Base-by-base conservation (phyloP, 495 filamentous ascomycete species). In the Aspergillus hancockii region DNA sequence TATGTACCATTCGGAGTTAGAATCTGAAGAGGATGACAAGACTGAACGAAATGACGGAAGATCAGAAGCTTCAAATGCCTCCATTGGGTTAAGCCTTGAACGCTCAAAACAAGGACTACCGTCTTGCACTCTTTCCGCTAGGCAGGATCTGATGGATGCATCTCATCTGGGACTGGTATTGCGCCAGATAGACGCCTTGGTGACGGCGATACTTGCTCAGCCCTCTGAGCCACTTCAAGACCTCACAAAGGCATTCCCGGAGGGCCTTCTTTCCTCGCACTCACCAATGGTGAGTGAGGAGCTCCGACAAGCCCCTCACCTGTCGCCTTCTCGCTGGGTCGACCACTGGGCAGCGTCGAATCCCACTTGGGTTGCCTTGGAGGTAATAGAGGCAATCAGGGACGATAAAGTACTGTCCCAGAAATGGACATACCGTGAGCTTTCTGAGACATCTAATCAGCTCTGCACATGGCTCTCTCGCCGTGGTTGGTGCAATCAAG, bases 371-470 rank as follows among this genome's bases (percentile, higher is more conserved):
- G 2, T 14, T 12, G 34, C 34, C 13, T 2, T 36, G 34, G 34
- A 36, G 34, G 34, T 36, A 2, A 36, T 36, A 10, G 34, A 36
- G 8, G 8, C 34, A 4, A 36, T 36, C 13, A 36, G 4, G 4
- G 34, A 14, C 4, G 34, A 36, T 9, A 14, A 12, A 12, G 12
- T 36, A 5, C 4, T 5, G 8, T 36, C 34, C 13, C 34, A 38
- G 22, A 57, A 43, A 52, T 61, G 54, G 59, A 57, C 59, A 8
- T 61, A 61, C 41, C 9, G 38, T 1, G 53, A 61, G 12, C 46
- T 61, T 30, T 23, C 59, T 6, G 23, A 57, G 32, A 57, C 53
- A 3, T 57, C 59, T 16, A 12, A 53, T 34, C 54, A 21, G 30
- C 13, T 57, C 19, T 45, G 36, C 16, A 45, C 47, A 23, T 62